These are phyloP conservation scores for Yamadazyma dendronema DNA, from an alignment of 1,139 yeast genomes.

Conservation along the genomic window DNA sequence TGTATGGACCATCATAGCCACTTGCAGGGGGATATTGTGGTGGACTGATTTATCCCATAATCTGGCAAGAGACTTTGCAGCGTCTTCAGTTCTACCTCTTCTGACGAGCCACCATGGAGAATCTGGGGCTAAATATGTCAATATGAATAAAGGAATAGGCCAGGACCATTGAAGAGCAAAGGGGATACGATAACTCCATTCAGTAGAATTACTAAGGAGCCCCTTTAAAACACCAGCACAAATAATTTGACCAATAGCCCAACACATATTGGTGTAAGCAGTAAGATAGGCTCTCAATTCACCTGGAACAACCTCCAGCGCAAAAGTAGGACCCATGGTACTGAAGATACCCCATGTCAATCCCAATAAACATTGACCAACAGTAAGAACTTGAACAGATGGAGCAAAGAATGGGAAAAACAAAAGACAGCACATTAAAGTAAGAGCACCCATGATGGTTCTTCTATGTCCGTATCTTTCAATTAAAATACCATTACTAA, in stretches of 20 bases:
- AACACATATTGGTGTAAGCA: constrained; percentile 25
- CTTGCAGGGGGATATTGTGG: constrained; percentile 13
- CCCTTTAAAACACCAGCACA: constrained; percentile 21
- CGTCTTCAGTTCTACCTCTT: constrained; percentile 19
- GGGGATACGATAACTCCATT: constrained; percentile 23
- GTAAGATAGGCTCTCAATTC: constrained; percentile 22
- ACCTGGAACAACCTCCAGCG: constrained; percentile 21
- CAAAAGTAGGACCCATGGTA: constrained; percentile 22
- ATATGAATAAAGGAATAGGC: constrained; percentile 19
- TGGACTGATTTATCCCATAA: constrained; percentile 15
- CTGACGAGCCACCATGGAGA: constrained; percentile 25
- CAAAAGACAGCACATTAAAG: constrained; percentile 18
- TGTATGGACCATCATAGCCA: constrained; percentile 21
- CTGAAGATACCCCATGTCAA: constrained; percentile 24
- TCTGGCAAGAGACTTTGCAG: constrained; percentile 16
- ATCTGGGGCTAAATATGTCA: constrained; percentile 21
- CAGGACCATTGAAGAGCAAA: constrained; percentile 26
- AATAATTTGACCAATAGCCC: constrained; percentile 27
- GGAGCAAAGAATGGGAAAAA: constrained; percentile 21
- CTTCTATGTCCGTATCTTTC: constrained; percentile 22
- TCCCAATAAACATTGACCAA: constrained; percentile 22
- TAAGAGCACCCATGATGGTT: constrained; percentile 17
- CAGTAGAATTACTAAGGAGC: constrained; percentile 15
- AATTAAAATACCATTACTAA: constrained; percentile 18
- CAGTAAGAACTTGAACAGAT: constrained; percentile 15